phyloP scores from a whole-genome alignment of 2,329 filamentous ascomycete species.

The Pseudogymnoascus sp. region DNA sequence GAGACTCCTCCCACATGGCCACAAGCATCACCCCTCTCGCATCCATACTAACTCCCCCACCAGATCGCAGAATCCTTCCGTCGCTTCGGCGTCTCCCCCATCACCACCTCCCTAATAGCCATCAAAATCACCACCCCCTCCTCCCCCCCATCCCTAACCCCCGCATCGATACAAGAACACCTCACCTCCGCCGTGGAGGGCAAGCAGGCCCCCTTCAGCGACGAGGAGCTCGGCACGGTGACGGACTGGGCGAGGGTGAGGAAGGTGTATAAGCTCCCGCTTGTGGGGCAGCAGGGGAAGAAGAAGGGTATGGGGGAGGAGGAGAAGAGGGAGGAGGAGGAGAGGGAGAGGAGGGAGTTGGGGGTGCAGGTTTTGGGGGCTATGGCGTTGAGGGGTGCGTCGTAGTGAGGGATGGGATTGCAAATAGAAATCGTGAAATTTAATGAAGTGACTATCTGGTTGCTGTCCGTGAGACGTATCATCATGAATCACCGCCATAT shows the following conservation, averaged over 20 bases:
- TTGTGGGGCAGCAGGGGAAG: conserved; percentile 40
- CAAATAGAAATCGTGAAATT: not conserved
- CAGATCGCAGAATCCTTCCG: conserved; percentile 90
- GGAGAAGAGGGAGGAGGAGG: conserved; percentile 28
- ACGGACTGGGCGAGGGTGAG: conserved; percentile 64
- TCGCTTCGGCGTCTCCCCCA: conserved; percentile 70
- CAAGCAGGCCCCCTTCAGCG: conserved; percentile 48
- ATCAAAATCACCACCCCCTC: conserved; percentile 64
- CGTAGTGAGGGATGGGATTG: not conserved
- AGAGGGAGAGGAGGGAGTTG: conserved; percentile 45
- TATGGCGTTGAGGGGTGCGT: conserved; percentile 67
- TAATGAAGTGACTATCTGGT: not conserved
- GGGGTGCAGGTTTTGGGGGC: conserved; percentile 65
- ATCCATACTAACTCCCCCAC: not conserved
- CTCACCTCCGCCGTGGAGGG: conserved; percentile 57
- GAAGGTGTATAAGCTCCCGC: conserved; percentile 81
- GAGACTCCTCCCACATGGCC: not conserved
- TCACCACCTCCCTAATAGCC: conserved; percentile 65
- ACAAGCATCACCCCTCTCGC: conserved; percentile 3
- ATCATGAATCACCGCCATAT: not conserved
- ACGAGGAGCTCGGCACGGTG: conserved; percentile 51
- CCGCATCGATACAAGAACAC: conserved; percentile 50
- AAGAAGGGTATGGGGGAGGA: conserved; percentile 17
- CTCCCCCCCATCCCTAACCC: conserved; percentile 38
- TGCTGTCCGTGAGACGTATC: not conserved